Base-by-base conservation (phyloP, 306 rosid genomes). In the Trifolium subterraneum region DNA sequence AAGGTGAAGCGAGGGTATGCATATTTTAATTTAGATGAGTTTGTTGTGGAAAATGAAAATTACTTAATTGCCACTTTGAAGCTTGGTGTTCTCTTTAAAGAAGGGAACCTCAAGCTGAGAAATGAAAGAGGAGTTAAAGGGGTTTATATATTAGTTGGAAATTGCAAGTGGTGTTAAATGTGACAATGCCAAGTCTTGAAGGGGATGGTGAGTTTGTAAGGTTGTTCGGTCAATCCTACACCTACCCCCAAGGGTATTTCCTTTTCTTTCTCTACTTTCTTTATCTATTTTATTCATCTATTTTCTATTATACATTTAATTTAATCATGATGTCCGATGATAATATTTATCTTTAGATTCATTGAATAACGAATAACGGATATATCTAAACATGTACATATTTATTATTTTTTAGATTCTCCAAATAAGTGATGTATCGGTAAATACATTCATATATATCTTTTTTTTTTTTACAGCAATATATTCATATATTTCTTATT, bases 21-120 rank as follows among this genome's bases (percentile, higher is more conserved):
- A 94, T 93, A 4, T 67, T 77, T 10, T 44, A 5, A 15, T 16
- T 36, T 10, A 10, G 58, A 33, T n/a, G n/a, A n/a, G n/a, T n/a
- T n/a, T n/a, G n/a, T n/a, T n/a, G 16, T 22, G 56, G 31, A 1
- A 36, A 38, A 8, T 56, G 14, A 23, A 50, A 50, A 0, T 27
- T 2, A 19, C 13, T 9, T 11, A 33, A 3, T 41, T 52, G 7
- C 51, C 74, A 72, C 10, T 36, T 5, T 41, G 0, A 25, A 77
- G 84, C 97, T 91, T 89, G 97, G 83, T 27, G 90, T 88, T 88
- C 97, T 81, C 93, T 84, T 16, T 14, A 76, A 23, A 72, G 78
- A 80, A 88, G 84, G 92, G 96, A 89, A 85, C 88, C 80, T 78
- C 94, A 88, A 93, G 97, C 98, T 93, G 92, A 88, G 93, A 68